Base-by-base conservation (phyloP, 208 protist species). In the Leptomonas seymouri region DNA sequence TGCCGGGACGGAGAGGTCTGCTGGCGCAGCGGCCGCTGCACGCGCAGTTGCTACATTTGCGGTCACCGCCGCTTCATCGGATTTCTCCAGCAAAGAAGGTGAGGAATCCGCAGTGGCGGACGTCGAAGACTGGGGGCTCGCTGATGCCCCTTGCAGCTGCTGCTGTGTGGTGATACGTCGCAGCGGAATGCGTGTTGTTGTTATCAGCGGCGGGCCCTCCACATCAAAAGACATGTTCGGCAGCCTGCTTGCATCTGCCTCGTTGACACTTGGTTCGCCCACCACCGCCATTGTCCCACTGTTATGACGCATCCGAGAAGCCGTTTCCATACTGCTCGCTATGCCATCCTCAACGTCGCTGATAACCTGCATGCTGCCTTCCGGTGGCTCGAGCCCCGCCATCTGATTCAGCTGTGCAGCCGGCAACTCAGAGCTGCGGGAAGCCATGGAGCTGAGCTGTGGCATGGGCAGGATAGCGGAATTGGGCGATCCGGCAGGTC, bases 311-410 rank as follows among this genome's bases (percentile, higher is more conserved):
- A 67, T 18, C 4, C 48, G 61, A n/a, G 61, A 67, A 0, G 49
- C 49, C 16, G 46, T 55, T 2, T 9, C 36, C 14, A 23, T 23
- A 34, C 20, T 57, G 61, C 48, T 46, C 27, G 20, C 46, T n/a
- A 31, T 48, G 2, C 48, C 57, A 14, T 42, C 51, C 20, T 68
- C 56, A 11, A 44, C 56, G 27, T 66, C 71, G 21, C 45, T 42
- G 30, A 36, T 11, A 18, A 56, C 60, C 28, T 41, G n/a, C 15
- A 61, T 45, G 50, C 58, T 56, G 23, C 46, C 25, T 36, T 69
- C 25, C 31, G 55, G 55, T 6, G 70, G 69, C 36, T 76, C 62
- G 42, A 76, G 63, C 30, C 42, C 62, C 48, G 70, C 51, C 46
- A 76, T 68, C 48, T 65, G 55, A n/a, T 69, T 62, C 1, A 60